Conservation (phyloP, 2,329 filamentous ascomycete genomes). For the Penicillium decumbens region DNA sequence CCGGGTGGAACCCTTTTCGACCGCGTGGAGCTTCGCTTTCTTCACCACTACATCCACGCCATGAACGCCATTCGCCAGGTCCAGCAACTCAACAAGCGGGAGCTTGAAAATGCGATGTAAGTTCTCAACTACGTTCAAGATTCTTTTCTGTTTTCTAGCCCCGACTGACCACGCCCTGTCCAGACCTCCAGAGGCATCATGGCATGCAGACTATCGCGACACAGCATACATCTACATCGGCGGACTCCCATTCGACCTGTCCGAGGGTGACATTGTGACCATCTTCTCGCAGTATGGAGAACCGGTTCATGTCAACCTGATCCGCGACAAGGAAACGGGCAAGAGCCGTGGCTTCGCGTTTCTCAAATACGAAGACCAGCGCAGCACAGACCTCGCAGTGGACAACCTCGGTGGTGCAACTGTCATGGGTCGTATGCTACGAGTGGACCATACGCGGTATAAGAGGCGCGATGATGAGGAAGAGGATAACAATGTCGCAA, state of each 20-base stretch:
- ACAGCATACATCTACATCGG: slow-evolving; percentile 97
- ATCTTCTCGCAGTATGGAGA: slow-evolving; percentile 98
- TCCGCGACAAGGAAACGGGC: slow-evolving; percentile 91
- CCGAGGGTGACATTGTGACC: slow-evolving; percentile 90
- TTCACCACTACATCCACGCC: slow-evolving; percentile 15
- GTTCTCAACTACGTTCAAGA: slow-evolving; percentile 31
- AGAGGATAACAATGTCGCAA: slow-evolving; percentile 48
- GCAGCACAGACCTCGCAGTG: slow-evolving; percentile 90
- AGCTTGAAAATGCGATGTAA: slow-evolving; percentile 82
- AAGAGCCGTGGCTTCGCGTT: slow-evolving; percentile 94
- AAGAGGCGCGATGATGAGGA: slow-evolving; percentile 72
- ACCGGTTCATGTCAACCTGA: slow-evolving; percentile 85
- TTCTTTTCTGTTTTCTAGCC: slow-evolving; percentile 6
- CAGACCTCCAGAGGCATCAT: slow-evolving; percentile 79
- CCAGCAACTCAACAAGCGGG: slow-evolving; percentile 85
- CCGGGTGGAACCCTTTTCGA: slow-evolving; percentile 16
- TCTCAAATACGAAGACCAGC: slow-evolving; percentile 96
- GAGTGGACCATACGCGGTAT: slow-evolving; percentile 91
- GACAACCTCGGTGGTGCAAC: slow-evolving; percentile 89
- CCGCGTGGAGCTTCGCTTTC: slow-evolving; percentile 3
- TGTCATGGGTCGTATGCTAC: slow-evolving; percentile 71
- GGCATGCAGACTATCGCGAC: slow-evolving; percentile 96
- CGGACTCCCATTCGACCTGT: slow-evolving; percentile 84
- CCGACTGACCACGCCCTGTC: slow-evolving; percentile 8
- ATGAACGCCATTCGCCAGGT: slow-evolving; percentile 97